Evolutionary conservation across 2,329 filamentous ascomycete species (phyloP), one percentile per base, ranked within the genome.

Genomic region (Ophiostoma himal-ulmi): DNA sequence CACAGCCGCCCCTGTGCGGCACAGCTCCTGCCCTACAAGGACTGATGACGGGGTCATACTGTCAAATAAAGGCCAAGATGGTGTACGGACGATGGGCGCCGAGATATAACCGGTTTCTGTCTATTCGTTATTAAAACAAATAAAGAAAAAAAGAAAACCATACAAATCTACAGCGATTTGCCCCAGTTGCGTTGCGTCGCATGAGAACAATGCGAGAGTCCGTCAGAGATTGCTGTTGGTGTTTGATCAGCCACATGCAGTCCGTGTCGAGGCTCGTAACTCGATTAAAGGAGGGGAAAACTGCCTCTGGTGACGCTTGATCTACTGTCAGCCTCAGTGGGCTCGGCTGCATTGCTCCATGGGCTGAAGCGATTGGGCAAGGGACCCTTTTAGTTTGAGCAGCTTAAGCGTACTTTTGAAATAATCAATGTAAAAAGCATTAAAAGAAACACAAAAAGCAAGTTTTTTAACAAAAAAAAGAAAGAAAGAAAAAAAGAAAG

Each of bases 11-110:
- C 30, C 30, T 62, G 2, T 62, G 17, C 57, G 57, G 57, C 57
- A 62, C 57, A 62, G 57, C 26, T 62, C 57, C 52, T 30, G 57
- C 57, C 57, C 57, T 62, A 34, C 57, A 20, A 62, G 57, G 57
- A 62, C 26, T 30, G 57, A 62, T 36, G 26, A 26, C 26, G 57
- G 26, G 26, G 22, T 20, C 44, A 6, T 20, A 48, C 17, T 48
- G 44, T n/a, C 44, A 48, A 39, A 39, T 8, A 57, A 11, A 20
- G n/a, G 52, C 22, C 22, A 26, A 57, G n/a, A 57, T 54, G 22
- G 22, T 57, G 52, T 10, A 26, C 52, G 8, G 52, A 17, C 44
- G 57, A 22, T 60, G 54, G 22, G 11, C 14, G 14, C 57, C 57
- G 57, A 62, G 14, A 62, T 62, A 62, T 26, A 62, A 62, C 57